Percentiles rank a stretch among this genome's conserved stretches.
Conservation (phyloP, 2,329 filamentous ascomycete species). For the Pseudopyrenochaeta lycopersici region DNA sequence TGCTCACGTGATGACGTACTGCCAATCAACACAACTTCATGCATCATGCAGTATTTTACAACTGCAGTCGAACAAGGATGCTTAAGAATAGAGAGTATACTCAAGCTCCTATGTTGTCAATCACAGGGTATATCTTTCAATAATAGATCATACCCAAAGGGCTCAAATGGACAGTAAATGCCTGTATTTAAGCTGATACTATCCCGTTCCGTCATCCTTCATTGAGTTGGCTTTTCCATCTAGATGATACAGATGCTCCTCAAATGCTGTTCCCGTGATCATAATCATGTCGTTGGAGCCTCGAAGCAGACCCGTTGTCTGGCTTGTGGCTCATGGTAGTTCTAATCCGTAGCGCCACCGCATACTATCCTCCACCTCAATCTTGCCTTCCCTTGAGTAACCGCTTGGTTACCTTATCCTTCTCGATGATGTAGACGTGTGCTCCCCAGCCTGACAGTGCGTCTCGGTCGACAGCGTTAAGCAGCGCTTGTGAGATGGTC, state of each 20-base stretch:
- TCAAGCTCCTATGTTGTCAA: background rate
- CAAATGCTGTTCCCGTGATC: slow-evolving; percentile 8
- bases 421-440: slow-evolving; percentile 99
- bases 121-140: background rate
- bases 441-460: slow-evolving; percentile 97
- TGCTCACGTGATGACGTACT: slow-evolving; percentile 19
- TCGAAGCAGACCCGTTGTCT: background rate
- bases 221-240: slow-evolving; percentile 4
- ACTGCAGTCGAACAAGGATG: background rate
- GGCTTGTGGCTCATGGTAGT: slow-evolving; percentile 7
- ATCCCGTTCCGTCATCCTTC: background rate
- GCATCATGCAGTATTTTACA: background rate
- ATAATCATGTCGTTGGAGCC: slow-evolving; percentile 21
- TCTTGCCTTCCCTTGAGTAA: slow-evolving; percentile 98
- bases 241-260: slow-evolving; percentile 25
- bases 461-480: slow-evolving; percentile 96
- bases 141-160: background rate
- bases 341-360: slow-evolving; percentile 22
- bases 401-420: slow-evolving; percentile 99
- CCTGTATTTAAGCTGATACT: slow-evolving; percentile 9
- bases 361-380: slow-evolving; percentile 42
- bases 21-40: background rate
- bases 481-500: slow-evolving; percentile 93
- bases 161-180: background rate
- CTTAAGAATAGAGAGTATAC: background rate